Base-by-base conservation (phyloP, 805 yeast genomes). In the Saccharomycopsis vini region DNA sequence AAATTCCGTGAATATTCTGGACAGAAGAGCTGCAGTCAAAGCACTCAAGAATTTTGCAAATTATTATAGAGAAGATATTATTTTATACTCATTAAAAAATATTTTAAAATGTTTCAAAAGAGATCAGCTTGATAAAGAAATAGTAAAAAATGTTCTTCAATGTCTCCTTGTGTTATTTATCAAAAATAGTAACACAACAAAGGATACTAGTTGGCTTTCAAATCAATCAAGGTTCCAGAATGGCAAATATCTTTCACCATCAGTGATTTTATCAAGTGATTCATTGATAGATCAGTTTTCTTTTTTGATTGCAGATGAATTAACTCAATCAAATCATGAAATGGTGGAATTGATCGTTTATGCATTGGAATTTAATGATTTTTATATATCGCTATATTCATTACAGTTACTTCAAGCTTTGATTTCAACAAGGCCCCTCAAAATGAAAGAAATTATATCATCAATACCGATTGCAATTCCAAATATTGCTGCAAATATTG, bases 281-380 rank as follows among this genome's bases (percentile, higher is more conserved):
- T 56, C 59, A 19, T 52, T 64, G 3, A 74, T 77, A 10, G 97
- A 89, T 58, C 95, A 87, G 55, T 84, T 92, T 52, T 84, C 96
- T 0, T 63, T 89, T 44, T 89, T 97, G 95, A 84, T 92, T 26
- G 87, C 97, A 0, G 98, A 92, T 62, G 97, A 87, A 55, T 67
- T 92, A 54, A 82, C 89, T 1, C 89, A 84, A 62, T 63, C 68
- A 9, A 43, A 50, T 6, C 47, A 54, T 10, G 71, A 72, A 37
- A 65, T 74, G 12, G 57, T 72, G 15, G 65, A 71, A 16, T 56
- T 72, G 20, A 58, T 80, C 5, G 62, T 74, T 19, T 75, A 79
- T 21, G 58, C 80, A 6, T 66, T 72, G 21, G 68, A 67, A 21
- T 67, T 69, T 43, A 64, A 66, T 13, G 90, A 86, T 56, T 86